phyloP scores from a whole-genome alignment of 257 asterid species.

The Plantago major region DNA sequence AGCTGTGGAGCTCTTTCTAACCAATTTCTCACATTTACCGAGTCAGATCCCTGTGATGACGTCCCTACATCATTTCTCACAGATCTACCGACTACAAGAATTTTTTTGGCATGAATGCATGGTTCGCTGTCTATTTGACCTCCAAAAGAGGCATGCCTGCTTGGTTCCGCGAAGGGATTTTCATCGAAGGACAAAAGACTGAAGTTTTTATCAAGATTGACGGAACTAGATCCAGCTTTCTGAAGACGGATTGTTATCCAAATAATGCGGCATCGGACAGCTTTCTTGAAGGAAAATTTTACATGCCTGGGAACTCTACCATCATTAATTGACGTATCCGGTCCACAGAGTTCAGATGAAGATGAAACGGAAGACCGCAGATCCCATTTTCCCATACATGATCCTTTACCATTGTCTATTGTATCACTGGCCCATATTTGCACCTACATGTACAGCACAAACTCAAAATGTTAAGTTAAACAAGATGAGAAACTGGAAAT shows the following conservation, averaged over 20 bases:
- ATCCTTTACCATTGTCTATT: constrained; percentile 71
- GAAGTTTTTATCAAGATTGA: constrained; percentile 62
- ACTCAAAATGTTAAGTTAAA: constrained; percentile 2
- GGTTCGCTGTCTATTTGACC: constrained; percentile 72
- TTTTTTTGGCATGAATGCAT: constrained; percentile 83
- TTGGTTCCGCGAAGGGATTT: constrained; percentile 68
- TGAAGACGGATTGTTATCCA: constrained; percentile 87
- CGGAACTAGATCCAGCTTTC: constrained; percentile 67
- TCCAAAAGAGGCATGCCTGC: constrained; percentile 84
- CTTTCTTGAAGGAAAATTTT: constrained; percentile 66
- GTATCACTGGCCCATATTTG: constrained; percentile 93
- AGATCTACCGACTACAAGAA: constrained; percentile 65
- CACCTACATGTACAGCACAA: constrained; percentile 44
- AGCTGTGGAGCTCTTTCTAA: constrained; percentile 71
- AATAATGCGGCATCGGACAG: constrained; percentile 85
- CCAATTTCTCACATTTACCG: constrained; percentile 71
- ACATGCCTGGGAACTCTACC: constrained; percentile 74
- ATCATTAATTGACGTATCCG: constrained; percentile 45
- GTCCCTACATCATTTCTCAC: constrained; percentile 51
- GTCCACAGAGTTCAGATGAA: constrained; percentile 82
- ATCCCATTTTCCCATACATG: constrained; percentile 97
- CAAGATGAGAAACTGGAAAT: constrained; percentile 6
- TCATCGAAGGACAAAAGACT: constrained; percentile 74
- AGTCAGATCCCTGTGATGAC: constrained; percentile 58
- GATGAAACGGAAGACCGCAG: constrained; percentile 58